Evolutionary conservation across 495 filamentous ascomycete genomes (phyloP).

Genomic region (Penicillium fimorum): DNA sequence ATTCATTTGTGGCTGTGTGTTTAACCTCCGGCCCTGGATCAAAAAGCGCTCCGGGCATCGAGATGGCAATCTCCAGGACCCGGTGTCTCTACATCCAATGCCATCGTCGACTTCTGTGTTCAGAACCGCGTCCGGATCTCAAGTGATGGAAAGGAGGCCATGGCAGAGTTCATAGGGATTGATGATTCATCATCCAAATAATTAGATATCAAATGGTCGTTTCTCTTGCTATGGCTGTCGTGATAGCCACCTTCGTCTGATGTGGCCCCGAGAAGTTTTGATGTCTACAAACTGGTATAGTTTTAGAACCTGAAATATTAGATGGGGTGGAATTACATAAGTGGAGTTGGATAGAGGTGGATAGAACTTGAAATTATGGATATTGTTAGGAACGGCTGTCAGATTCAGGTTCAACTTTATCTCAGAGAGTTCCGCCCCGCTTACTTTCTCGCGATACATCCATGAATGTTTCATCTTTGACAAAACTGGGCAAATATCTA

Average conservation of each 20-base stretch:
- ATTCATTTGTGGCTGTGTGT: slow-evolving; percentile 58
- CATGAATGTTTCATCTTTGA: too few relatives aligned
- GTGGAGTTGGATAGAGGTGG: neutral
- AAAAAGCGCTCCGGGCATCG: slow-evolving; percentile 17
- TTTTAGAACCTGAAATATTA: neutral
- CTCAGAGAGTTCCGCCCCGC: neutral
- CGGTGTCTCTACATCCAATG: slow-evolving; percentile 46
- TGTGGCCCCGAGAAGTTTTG: neutral
- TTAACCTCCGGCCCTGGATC: slow-evolving; percentile 57
- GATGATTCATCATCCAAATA: neutral
- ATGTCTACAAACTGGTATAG: neutral
- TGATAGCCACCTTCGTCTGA: neutral
- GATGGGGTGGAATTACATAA: neutral
- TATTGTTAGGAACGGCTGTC: neutral
- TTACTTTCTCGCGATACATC: neutral
- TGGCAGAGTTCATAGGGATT: slow-evolving; percentile 6
- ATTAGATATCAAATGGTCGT: neutral
- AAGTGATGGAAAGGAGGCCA: slow-evolving; percentile 24
- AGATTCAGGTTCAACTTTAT: neutral
- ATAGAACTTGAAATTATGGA: neutral
- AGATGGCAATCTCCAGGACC: slow-evolving; percentile 12
- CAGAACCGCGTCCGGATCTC: slow-evolving; percentile 44
- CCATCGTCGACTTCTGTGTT: slow-evolving; percentile 60
- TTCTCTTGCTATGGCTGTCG: neutral
- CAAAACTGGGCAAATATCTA: too few relatives aligned